Conservation (phyloP, 176 grass and related monocot genomes). For the Pontederia paniculata region DNA sequence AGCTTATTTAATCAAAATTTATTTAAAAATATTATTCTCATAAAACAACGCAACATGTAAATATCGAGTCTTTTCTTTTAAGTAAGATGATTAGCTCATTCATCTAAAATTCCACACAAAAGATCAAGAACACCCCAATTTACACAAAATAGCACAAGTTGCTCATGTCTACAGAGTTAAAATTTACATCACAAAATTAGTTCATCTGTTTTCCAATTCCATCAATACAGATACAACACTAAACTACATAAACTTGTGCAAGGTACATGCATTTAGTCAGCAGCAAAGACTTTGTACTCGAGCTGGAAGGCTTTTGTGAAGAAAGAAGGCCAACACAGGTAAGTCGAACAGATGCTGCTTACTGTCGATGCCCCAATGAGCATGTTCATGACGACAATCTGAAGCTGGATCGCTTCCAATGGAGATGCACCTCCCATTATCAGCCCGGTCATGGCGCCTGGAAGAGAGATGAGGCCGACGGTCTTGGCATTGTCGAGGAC, state of each 20-base stretch:
- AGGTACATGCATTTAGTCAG: conserved; percentile 15
- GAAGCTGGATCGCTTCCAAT: conserved; percentile 66
- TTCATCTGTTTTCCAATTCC: conserved; percentile 27
- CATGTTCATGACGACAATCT: conserved; percentile 87
- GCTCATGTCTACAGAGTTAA: too few relatives aligned
- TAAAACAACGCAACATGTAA: too few relatives aligned
- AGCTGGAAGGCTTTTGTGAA: conserved; percentile 83
- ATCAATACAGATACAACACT: background rate
- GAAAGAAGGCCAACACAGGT: conserved; percentile 80
- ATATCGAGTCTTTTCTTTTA: too few relatives aligned
- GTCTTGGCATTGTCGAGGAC: conserved; percentile 69
- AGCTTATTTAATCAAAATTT: too few relatives aligned
- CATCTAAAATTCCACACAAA: too few relatives aligned
- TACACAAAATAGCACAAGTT: too few relatives aligned
- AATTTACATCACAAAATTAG: too few relatives aligned
- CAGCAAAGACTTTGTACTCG: conserved; percentile 33
- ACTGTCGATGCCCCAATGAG: conserved; percentile 66
- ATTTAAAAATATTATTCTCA: too few relatives aligned
- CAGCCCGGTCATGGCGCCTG: conserved; percentile 69
- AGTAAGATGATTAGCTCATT: too few relatives aligned
- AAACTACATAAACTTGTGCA: background rate
- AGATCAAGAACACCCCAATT: too few relatives aligned
- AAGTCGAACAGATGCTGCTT: conserved; percentile 68
- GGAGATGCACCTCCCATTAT: conserved; percentile 80
- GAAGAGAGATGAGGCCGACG: conserved; percentile 59